phyloP scores from a whole-genome alignment of 176 grass and related monocot genomes.

The Carex kokanica region DNA sequence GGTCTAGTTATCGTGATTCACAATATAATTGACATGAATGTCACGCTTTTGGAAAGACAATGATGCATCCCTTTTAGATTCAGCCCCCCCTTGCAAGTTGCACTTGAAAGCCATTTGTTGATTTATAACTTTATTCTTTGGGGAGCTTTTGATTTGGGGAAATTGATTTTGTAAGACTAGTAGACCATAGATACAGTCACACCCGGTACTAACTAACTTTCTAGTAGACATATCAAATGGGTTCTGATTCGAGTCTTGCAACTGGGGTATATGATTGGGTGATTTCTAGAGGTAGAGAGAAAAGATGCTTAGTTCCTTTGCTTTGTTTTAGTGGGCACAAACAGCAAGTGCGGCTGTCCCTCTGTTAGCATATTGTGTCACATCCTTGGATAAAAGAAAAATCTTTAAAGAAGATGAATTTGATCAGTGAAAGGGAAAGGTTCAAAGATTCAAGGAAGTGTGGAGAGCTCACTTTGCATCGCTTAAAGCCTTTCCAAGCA shows the following conservation, averaged over 20 bases:
- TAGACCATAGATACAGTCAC: slow-evolving; percentile 16
- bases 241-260: slow-evolving; percentile 30
- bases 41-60: slow-evolving; percentile 13
- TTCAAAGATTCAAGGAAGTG: slow-evolving; percentile 33
- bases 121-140: slow-evolving; percentile 25
- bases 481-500: slow-evolving; percentile 16
- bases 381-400: slow-evolving; percentile 23
- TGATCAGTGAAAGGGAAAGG: slow-evolving; percentile 27
- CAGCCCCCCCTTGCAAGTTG: slow-evolving; percentile 4
- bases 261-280: slow-evolving; percentile 30
- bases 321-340: slow-evolving; percentile 33
- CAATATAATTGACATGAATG: slow-evolving; percentile 12
- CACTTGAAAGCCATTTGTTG: slow-evolving; percentile 10
- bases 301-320: slow-evolving; percentile 29
- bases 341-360: slow-evolving; percentile 25
- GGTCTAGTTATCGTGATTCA: background rate
- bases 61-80: slow-evolving; percentile 4
- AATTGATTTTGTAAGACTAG: slow-evolving; percentile 20
- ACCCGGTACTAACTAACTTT: background rate
- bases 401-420: slow-evolving; percentile 29
- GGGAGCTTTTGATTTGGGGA: background rate
- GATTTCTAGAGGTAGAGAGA: slow-evolving; percentile 28
- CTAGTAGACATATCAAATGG: slow-evolving; percentile 24
- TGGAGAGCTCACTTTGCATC: slow-evolving; percentile 10
- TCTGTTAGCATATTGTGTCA: slow-evolving; percentile 31